Evolutionary conservation across 306 rosid species (phyloP).

Genomic region (Fragaria vesca): DNA sequence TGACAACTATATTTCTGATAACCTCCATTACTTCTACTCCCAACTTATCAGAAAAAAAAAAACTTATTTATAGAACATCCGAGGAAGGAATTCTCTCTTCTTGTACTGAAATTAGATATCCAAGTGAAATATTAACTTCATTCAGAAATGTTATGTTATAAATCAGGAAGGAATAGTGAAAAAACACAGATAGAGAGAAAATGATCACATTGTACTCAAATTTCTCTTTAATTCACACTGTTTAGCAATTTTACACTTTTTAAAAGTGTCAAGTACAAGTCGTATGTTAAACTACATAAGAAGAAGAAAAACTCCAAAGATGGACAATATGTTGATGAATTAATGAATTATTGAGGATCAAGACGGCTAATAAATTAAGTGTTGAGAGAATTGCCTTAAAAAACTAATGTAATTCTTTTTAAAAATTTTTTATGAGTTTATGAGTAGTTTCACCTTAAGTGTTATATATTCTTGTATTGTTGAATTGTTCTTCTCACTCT

Average conservation of each 20-base stretch:
- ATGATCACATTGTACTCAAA: neutral
- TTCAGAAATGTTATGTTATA: neutral
- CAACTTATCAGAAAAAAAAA: neutral
- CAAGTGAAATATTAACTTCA: neutral
- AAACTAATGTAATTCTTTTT: no score
- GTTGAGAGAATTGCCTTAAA: no score
- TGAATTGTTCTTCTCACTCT: no score
- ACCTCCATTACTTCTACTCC: neutral
- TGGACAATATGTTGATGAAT: no score
- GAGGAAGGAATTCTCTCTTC: neutral
- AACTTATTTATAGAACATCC: neutral
- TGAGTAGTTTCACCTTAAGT: no score
- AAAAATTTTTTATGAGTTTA: no score
- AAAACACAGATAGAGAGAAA: neutral
- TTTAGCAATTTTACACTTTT: neutral
- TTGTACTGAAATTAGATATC: no score
- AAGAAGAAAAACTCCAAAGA: no score
- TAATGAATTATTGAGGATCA: no score
- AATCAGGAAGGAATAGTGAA: neutral
- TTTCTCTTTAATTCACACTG: neutral
- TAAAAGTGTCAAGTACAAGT: neutral
- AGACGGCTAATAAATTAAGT: no score
- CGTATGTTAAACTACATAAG: no score
- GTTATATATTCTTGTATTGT: no score
- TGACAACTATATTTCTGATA: slow-evolving; percentile 14